phyloP scores from a whole-genome alignment of 164 flowering plant species.

The Liriodendron chinense region DNA sequence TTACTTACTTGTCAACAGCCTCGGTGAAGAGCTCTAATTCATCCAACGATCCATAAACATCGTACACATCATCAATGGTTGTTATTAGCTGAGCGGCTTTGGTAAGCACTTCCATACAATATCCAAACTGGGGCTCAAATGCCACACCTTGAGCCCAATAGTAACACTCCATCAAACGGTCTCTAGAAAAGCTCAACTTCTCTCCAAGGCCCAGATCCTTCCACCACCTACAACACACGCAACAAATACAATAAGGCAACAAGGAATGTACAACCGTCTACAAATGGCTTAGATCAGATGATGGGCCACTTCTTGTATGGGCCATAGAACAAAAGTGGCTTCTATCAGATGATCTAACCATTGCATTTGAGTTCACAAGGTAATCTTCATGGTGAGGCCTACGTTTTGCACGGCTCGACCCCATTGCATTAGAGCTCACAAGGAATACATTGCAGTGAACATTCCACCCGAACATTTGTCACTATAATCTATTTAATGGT shows the following conservation, averaged over 20 bases:
- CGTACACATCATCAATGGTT: conserved; percentile 41
- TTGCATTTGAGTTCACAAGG: no score
- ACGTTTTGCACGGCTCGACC: no score
- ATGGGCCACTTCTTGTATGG: no score
- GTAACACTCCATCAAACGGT: conserved; percentile 40
- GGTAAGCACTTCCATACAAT: conserved; percentile 23
- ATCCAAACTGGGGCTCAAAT: conserved; percentile 27
- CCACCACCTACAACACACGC: conserved; percentile 14
- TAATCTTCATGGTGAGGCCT: no score
- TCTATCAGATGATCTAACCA: no score
- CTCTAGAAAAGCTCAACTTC: conserved; percentile 36
- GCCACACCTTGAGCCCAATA: conserved; percentile 30
- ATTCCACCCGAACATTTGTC: no score
- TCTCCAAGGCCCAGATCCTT: conserved; percentile 21
- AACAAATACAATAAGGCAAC: no score
- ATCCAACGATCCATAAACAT: conserved; percentile 39
- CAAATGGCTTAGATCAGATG: no score
- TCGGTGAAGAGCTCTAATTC: conserved; percentile 40
- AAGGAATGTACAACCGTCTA: not conserved
- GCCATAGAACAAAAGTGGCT: no score
- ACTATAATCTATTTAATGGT: no score
- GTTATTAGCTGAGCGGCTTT: conserved; percentile 27
- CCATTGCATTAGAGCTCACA: no score
- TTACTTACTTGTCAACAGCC: conserved; percentile 35
- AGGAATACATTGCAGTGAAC: no score